Percentiles rank a stretch among this genome's conserved stretches.
These are phyloP conservation scores for Galerina marginata DNA, from an alignment of 768 basidiomycete genomes.

Conservation along the genomic window DNA sequence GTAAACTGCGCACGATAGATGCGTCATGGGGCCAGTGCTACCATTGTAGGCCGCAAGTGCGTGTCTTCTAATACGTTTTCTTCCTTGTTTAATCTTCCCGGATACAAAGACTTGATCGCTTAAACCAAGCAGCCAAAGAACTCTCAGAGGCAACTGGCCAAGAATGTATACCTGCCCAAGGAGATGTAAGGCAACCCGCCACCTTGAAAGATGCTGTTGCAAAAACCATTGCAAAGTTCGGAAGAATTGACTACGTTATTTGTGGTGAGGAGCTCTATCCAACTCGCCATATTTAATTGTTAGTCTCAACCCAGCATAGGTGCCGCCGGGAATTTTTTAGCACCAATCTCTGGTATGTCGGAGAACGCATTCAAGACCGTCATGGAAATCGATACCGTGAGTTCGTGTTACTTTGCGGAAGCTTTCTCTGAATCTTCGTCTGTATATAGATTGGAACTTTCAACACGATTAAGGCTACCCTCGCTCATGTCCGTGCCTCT, in stretches of 20 bases:
- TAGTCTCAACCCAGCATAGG: conserved; percentile 47
- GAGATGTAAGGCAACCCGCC: conserved; percentile 82
- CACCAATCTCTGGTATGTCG: conserved; percentile 81
- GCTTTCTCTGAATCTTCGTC: not conserved
- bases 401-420: conserved; percentile 24
- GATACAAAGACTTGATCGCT: conserved; percentile 64
- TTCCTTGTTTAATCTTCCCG: not conserved
- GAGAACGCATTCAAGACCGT: conserved; percentile 93
- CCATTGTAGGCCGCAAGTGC: conserved; percentile 89
- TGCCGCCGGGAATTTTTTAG: conserved; percentile 96
- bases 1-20: conserved; percentile 51
- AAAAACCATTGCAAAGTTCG: conserved; percentile 76
- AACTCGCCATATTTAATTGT: not conserved
- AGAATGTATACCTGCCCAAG: conserved; percentile 73
- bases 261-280: conserved; percentile 62
- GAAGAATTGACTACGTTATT: conserved; percentile 93
- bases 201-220: conserved; percentile 77
- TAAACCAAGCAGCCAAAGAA: conserved; percentile 71
- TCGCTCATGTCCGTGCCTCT: conserved; percentile 70
- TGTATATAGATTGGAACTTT: conserved; percentile 79
- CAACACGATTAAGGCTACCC: conserved; percentile 93
- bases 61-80: conserved; percentile 26
- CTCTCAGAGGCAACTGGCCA: conserved; percentile 73
- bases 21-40: conserved; percentile 81
- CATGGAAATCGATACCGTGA: conserved; percentile 89